Evolutionary conservation across 306 rosid genomes (phyloP), one percentile per base, ranked within the genome.

Genomic region (Dryas drummondii): DNA sequence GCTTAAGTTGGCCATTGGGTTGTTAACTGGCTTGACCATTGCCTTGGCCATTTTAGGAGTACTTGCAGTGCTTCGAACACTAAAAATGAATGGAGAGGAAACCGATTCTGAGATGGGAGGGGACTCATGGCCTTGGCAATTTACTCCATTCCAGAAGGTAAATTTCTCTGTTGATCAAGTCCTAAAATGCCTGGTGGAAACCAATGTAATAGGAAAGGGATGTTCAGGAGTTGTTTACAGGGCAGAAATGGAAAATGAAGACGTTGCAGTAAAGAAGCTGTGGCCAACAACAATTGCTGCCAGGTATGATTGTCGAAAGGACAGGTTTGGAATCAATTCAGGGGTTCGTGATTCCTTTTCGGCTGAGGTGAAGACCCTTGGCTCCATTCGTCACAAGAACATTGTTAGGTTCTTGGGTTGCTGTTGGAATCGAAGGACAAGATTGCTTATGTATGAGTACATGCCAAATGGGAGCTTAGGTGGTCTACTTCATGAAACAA

Each of bases 401-500:
- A 93, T 93, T 46, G 98, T 93, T 6, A 84, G 93, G 84, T 89
- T 93, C 86, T 77, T 91, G 42, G 98, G 98, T 26, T 93, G 97
- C 81, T 89, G 96, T 74, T 88, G 96, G 96, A 91, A 93, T 63
- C 75, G 77, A 58, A 85, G 67, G 74, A 91, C 93, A 14, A 88
- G 88, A 53, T 58, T 93, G 70, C 89, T 93, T 4, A 91, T 93
- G 97, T 93, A 93, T 70, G 97, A 93, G 58, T 93, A 91, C 76
- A 88, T 91, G 96, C 77, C 90, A 12, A 93, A 93, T 87, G 98
- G 98, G 59, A 93, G 98, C 71, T 88, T 93, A 63, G 98, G 98
- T 26, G 79, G 96, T 66, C 56, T 91, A 26, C 91, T 93, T 16
- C 97, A 91, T 66, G 96, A 93, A 68, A 51, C 70, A 76, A 87